Evolutionary conservation across 495 filamentous ascomycete genomes (phyloP), one percentile per base, ranked within the genome.

Genomic region (Aspergillus funiculosus): DNA sequence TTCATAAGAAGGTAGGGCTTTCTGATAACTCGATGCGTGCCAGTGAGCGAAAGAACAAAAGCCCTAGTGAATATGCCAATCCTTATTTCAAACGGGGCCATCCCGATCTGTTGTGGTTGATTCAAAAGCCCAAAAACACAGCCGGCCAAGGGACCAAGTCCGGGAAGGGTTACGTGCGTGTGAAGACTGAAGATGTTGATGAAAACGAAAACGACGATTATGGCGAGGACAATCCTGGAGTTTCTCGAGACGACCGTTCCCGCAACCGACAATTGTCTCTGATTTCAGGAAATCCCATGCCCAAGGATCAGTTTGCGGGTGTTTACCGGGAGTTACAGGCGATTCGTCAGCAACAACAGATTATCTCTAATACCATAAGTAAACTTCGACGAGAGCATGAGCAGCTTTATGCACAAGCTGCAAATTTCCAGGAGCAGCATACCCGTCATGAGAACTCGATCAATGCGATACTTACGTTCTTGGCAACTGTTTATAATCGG

Each of bases 21-120:
- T 92, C 89, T 5, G 92, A 97, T 63, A 95, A 95, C 60, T 96
- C 90, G 0, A 92, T 97, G 84, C 87, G 89, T 50, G 89, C 94
- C 20, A 95, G 89, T 62, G 91, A 97, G 64, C 81, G 88, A 43
- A 94, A 95, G 60, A 90, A 89, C 59, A 97, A 97, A 66, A 94
- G 88, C 34, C 92, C 92, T 3, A 96, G 91, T 73, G 91, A 97
- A 74, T 99, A 97, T 60, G 87, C 84, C 41, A 95, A 99, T 57
- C 87, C 86, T 11, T 99, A 87, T 65, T 99, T 99, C 66, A 89
- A 89, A 50, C 83, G 87, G 27, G 92, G 89, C 7, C 82, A 92
- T 52, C 89, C 94, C 5, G 91, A 95, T 62, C 69, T 97, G 47
- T 79, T 97, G 15, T 99, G 94, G 94, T 71, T 99, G 43, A 96